Evolutionary conservation across 1,284 basidiomycete genomes (phyloP).

Genomic region (Ganoderma leucocontextum): DNA sequence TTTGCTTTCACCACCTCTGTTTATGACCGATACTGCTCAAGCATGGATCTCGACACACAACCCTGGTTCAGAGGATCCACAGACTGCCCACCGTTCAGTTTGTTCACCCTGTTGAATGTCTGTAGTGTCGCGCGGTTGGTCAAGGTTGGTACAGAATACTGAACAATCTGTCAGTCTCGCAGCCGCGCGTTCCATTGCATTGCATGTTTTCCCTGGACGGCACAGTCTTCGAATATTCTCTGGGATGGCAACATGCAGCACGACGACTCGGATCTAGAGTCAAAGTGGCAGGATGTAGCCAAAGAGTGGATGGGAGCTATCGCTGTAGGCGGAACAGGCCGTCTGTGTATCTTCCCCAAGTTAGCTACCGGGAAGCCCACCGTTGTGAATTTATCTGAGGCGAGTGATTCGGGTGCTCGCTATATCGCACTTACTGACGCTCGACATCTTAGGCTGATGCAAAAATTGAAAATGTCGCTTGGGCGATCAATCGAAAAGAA

Average conservation of each 20-base stretch:
- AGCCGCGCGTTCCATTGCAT: conserved; percentile 39
- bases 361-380: conserved; percentile 27
- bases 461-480: conserved; percentile 47
- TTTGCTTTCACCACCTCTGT: neutral
- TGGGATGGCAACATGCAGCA: conserved; percentile 52
- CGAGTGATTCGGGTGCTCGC: neutral
- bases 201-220: conserved; percentile 67
- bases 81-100: conserved; percentile 45
- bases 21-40: neutral
- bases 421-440: neutral
- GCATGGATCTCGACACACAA: neutral
- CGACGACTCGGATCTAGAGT: conserved; percentile 39
- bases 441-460: conserved; percentile 11
- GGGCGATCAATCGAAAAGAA: conserved; percentile 57
- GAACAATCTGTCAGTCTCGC: conserved; percentile 18
- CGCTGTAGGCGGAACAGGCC: conserved; percentile 54
- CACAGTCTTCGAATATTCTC: conserved; percentile 52
- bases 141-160: conserved; percentile 5
- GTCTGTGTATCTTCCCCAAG: conserved; percentile 49
- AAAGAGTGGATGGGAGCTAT: conserved; percentile 57
- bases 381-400: conserved; percentile 26
- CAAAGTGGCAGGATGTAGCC: conserved; percentile 56
- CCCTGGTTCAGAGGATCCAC: conserved; percentile 18
- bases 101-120: conserved; percentile 45
- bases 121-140: conserved; percentile 24